Conservation (phyloP, 2,329 filamentous ascomycete species). For the Paramyrothecium sp. region DNA sequence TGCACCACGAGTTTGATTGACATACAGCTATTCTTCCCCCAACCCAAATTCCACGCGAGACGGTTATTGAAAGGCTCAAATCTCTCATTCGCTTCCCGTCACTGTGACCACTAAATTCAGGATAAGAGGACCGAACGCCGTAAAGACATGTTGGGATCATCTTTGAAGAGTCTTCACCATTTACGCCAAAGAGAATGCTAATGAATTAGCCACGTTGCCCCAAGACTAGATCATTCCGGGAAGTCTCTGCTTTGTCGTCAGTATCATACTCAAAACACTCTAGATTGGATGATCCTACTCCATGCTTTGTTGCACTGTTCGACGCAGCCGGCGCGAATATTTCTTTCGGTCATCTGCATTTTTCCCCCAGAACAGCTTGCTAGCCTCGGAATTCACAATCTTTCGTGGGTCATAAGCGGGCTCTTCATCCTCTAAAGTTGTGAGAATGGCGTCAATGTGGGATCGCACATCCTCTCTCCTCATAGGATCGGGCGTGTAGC, state of each 20-base stretch:
- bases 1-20: no score
- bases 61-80: no score
- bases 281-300: conserved; percentile 42
- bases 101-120: no score
- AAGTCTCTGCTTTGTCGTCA: not conserved
- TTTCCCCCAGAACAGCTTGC: conserved; percentile 82
- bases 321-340: conserved; percentile 78
- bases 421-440: conserved; percentile 80
- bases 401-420: conserved; percentile 89
- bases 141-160: no score
- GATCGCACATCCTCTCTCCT: conserved; percentile 73
- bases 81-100: no score
- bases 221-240: not conserved
- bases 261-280: not conserved
- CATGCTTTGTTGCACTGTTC: conserved; percentile 70
- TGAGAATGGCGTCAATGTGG: conserved; percentile 82
- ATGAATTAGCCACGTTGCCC: no score
- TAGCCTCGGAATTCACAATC: conserved; percentile 81
- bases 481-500: conserved; percentile 66
- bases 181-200: no score
- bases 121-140: no score
- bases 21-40: no score
- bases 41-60: no score
- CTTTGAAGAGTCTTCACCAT: no score
- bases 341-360: conserved; percentile 71